Percentiles rank a stretch among this genome's conserved stretches.
Evolutionary conservation across 2,329 filamentous ascomycete species (phyloP).

Genomic region (Colletotrichum sp.): DNA sequence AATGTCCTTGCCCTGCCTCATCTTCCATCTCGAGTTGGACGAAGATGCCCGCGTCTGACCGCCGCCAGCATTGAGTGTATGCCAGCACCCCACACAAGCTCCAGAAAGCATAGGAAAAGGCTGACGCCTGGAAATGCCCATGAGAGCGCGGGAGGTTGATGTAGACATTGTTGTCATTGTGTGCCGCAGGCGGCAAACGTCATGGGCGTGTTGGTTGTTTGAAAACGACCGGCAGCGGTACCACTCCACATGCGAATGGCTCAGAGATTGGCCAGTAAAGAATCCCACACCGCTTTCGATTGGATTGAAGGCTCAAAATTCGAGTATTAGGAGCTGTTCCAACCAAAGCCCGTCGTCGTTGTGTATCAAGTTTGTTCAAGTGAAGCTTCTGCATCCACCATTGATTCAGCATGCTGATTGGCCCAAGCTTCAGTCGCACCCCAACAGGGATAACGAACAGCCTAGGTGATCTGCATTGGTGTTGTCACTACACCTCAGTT

Average conservation of each 20-base stretch:
- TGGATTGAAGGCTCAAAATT: background rate
- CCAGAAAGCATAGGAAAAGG: no score
- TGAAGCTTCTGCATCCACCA: slow-evolving; percentile 11
- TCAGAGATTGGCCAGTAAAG: background rate
- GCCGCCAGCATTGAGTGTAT: background rate
- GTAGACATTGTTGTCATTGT: background rate
- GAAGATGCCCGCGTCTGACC: slow-evolving; percentile 47
- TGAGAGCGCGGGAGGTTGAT: background rate
- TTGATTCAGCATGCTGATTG: background rate
- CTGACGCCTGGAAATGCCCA: background rate
- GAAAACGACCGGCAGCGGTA: background rate
- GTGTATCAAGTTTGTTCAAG: background rate
- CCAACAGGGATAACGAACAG: background rate
- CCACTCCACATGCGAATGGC: background rate
- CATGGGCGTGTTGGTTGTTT: no score
- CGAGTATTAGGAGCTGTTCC: background rate
- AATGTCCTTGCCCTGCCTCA: slow-evolving; percentile 74
- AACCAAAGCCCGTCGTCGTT: background rate
- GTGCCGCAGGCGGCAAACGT: background rate
- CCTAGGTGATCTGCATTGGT: background rate
- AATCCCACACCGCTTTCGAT: background rate
- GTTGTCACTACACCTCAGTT: background rate
- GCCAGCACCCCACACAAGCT: background rate
- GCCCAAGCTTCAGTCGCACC: slow-evolving; percentile 1
- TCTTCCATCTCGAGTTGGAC: slow-evolving; percentile 78